Conservation (phyloP, 78 protist genomes). For the Polysphondylium violaceum region DNA sequence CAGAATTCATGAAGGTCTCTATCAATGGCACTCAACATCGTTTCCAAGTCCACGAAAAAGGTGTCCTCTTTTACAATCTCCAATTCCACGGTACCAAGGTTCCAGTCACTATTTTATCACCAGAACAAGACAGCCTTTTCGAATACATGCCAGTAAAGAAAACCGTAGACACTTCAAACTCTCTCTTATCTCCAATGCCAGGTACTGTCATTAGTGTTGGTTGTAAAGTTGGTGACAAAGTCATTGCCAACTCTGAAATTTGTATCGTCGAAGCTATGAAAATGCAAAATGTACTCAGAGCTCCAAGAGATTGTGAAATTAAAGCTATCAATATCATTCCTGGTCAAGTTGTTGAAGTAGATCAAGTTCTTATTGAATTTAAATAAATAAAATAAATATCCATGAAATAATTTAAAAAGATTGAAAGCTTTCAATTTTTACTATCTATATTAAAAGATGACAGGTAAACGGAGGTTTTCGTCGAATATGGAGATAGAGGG, state of each 20-base stretch:
- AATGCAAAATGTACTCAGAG: slow-evolving; percentile 96
- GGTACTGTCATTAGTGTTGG: slow-evolving; percentile 85
- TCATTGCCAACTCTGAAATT: slow-evolving; percentile 88
- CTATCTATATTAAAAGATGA: too few species aligned
- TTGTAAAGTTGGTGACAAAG: slow-evolving; percentile 90
- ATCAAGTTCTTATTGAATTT: slow-evolving; percentile 63
- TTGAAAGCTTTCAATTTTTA: too few species aligned
- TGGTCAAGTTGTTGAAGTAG: slow-evolving; percentile 74
- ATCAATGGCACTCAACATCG: slow-evolving; percentile 27
- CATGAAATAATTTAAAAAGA: too few species aligned
- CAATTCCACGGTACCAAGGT: slow-evolving; percentile 86
- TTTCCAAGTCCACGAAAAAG: slow-evolving; percentile 53
- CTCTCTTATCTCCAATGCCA: slow-evolving; percentile 93
- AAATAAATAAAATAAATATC: slow-evolving; percentile 32
- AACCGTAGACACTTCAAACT: slow-evolving; percentile 65
- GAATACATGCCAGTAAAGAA: slow-evolving; percentile 84
- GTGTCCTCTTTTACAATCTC: slow-evolving; percentile 8
- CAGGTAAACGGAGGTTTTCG: too few species aligned
- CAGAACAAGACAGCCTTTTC: slow-evolving; percentile 36
- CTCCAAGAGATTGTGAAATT: slow-evolving; percentile 89
- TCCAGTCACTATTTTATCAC: slow-evolving; percentile 40
- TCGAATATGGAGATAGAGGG: too few species aligned
- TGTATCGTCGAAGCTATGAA: slow-evolving; percentile 99
- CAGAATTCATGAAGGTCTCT: slow-evolving; percentile 27
- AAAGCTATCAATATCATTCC: slow-evolving; percentile 66